Base-by-base conservation (phyloP, 1,284 basidiomycete species). In the Melampsora abietis-canadensis region DNA sequence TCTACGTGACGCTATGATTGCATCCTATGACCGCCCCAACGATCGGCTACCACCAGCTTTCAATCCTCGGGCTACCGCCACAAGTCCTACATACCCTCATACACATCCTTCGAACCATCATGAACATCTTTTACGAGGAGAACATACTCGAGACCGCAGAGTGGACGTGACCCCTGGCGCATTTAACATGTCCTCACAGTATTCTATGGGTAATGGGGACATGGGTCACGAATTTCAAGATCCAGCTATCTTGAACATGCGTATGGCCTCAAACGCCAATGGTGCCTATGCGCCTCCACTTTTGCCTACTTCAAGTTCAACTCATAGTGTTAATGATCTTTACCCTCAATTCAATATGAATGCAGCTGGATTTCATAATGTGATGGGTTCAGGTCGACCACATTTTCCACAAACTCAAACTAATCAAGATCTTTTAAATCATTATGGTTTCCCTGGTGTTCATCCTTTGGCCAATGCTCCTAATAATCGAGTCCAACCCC, bases 211-310 rank as follows among this genome's bases (percentile, higher is more conserved):
- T 12, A 51, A 54, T 40, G 60, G 60, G 17, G 46, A 65, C 2
- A 51, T 60, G 68, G 27, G 47, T 47, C 46, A 48, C 5, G 70
- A 73, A 57, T 73, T 66, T 31, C 51, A 66, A 54, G 70, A 73
- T 34, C 70, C 70, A 6, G 70, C 70, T 17, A 73, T 73, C 34
- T 47, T 73, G 27, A 73, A 73, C 63, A 66, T 73, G 31, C 47
- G 70, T 10, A 60, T 73, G 62, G 70, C 62, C 12, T 63, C 62
- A 19, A 72, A 64, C 37, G 30, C 24, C 30, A 14, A 19, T 19
- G 59, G 61, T 30, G 60, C 21, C 27, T 72, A 63, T 62, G 34
- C 27, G 3, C 48, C 62, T 7, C 30, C 30, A n/a, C 21, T 47
- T 14, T 46, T 51, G 19, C 44, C 48, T 4, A 44, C n/a, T 17